Percentiles rank a stretch among this genome's conserved stretches.
These are phyloP conservation scores for Chaetomiaceae sp. DNA, from an alignment of 2,329 filamentous ascomycete species.

Conservation along the genomic window DNA sequence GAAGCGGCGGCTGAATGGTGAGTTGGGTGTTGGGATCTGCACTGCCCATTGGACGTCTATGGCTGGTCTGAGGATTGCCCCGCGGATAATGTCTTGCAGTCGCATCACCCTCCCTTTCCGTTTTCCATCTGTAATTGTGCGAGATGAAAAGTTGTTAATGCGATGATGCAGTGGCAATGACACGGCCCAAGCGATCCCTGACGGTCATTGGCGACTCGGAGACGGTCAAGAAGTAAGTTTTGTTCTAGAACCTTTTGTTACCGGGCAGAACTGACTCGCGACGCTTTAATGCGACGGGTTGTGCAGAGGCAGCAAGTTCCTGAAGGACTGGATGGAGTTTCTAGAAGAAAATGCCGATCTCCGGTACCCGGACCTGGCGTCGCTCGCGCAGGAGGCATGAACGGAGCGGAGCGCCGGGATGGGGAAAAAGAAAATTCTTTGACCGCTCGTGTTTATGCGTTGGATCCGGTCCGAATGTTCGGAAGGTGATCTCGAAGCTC, in stretches of 20 bases:
- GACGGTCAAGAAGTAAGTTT: conserved; percentile 76
- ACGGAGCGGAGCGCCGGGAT: conserved; percentile 8
- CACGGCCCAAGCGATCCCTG: conserved; percentile 82
- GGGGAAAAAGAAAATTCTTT: background rate
- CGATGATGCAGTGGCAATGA: conserved; percentile 76
- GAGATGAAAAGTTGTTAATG: conserved; percentile 31
- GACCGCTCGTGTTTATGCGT: conserved; percentile 5
- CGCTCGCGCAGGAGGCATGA: conserved; percentile 31
- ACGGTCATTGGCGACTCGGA: conserved; percentile 92
- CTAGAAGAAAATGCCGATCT: conserved; percentile 87
- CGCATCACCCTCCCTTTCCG: background rate
- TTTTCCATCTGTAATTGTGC: background rate
- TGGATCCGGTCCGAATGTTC: conserved; percentile 9
- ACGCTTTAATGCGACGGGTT: conserved; percentile 7
- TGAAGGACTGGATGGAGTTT: conserved; percentile 87
- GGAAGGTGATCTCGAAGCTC: conserved; percentile 3
- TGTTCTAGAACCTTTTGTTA: background rate
- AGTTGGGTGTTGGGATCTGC: conserved; percentile 31
- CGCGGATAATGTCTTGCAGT: conserved; percentile 4
- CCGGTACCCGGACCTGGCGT: conserved; percentile 70
- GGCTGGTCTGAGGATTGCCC: background rate
- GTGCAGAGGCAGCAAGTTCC: conserved; percentile 74
- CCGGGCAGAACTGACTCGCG: conserved; percentile 16
- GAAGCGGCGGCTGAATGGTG: conserved; percentile 87
- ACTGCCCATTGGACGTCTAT: background rate